phyloP scores from a whole-genome alignment of 257 asterid species.

The Solanum bulbocastanum region DNA sequence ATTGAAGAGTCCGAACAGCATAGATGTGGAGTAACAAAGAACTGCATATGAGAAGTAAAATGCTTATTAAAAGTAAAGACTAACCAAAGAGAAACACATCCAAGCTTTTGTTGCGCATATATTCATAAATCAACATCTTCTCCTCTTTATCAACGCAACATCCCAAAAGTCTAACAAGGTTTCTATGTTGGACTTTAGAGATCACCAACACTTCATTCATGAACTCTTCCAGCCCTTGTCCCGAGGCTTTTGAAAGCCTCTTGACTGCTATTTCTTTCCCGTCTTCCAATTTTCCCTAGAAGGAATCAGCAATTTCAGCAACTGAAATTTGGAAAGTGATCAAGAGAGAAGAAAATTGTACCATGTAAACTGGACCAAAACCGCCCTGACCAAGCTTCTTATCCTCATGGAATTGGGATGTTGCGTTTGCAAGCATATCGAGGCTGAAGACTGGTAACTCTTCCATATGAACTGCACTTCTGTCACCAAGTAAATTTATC shows the following conservation, averaged over 20 bases:
- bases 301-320: neutral
- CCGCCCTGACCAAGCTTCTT: slow-evolving; percentile 57
- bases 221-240: slow-evolving; percentile 54
- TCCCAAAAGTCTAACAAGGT: slow-evolving; percentile 50
- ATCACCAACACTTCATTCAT: slow-evolving; percentile 49
- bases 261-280: slow-evolving; percentile 58
- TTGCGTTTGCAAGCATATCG: slow-evolving; percentile 30
- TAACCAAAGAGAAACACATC: slow-evolving; percentile 37
- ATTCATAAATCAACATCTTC: slow-evolving; percentile 53
- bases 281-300: slow-evolving; percentile 38
- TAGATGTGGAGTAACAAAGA: neutral
- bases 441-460: slow-evolving; percentile 38
- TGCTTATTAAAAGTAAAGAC: neutral
- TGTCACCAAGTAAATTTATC: neutral
- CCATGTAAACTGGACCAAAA: slow-evolving; percentile 40
- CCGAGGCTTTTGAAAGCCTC: slow-evolving; percentile 40
- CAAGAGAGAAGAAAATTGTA: neutral
- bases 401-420: slow-evolving; percentile 18
- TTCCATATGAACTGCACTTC: neutral
- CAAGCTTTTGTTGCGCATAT: slow-evolving; percentile 32
- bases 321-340: neutral
- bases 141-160: slow-evolving; percentile 44
- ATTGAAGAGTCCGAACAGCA: neutral
- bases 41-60: neutral
- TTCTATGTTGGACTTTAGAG: slow-evolving; percentile 53